phyloP scores from a whole-genome alignment of 768 basidiomycete genomes.

The Lactarius sanguifluus region DNA sequence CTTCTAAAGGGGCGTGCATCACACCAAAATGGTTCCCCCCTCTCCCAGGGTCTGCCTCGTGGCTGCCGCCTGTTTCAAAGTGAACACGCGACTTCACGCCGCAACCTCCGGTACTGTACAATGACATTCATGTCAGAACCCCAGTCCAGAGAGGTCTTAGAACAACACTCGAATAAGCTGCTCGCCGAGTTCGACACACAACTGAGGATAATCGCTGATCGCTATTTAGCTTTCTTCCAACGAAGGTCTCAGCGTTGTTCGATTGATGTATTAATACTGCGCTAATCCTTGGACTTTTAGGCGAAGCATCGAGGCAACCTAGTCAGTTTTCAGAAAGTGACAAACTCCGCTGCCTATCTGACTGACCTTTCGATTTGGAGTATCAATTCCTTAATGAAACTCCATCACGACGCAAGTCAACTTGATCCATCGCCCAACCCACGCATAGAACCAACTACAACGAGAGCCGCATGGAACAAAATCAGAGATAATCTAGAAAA shows the following conservation, averaged over 20 bases:
- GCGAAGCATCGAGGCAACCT: slow-evolving; percentile 79
- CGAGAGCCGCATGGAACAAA: slow-evolving; percentile 78
- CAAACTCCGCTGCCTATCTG: background rate
- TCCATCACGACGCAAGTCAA: slow-evolving; percentile 69
- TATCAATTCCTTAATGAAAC: slow-evolving; percentile 64
- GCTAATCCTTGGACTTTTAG: slow-evolving; percentile 41
- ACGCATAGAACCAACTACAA: slow-evolving; percentile 59
- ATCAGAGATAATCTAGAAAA: slow-evolving; percentile 61
- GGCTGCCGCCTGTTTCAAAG: too few species aligned
- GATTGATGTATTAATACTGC: slow-evolving; percentile 20
- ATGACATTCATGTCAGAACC: slow-evolving; percentile 14
- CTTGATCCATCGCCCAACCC: slow-evolving; percentile 74
- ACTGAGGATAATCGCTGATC: slow-evolving; percentile 66
- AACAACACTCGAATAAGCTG: slow-evolving; percentile 40
- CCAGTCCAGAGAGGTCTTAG: slow-evolving; percentile 18
- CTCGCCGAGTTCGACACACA: slow-evolving; percentile 71
- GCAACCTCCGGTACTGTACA: background rate
- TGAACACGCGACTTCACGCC: too few species aligned
- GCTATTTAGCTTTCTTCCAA: slow-evolving; percentile 80
- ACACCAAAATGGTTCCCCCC: too few species aligned
- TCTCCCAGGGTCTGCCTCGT: too few species aligned
- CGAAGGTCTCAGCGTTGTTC: slow-evolving; percentile 56
- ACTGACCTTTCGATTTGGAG: slow-evolving; percentile 35
- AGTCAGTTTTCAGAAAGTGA: slow-evolving; percentile 49
- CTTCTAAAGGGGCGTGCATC: too few species aligned